phyloP scores from a whole-genome alignment of 2,329 filamentous ascomycete species.

The Colletotrichum agaves region DNA sequence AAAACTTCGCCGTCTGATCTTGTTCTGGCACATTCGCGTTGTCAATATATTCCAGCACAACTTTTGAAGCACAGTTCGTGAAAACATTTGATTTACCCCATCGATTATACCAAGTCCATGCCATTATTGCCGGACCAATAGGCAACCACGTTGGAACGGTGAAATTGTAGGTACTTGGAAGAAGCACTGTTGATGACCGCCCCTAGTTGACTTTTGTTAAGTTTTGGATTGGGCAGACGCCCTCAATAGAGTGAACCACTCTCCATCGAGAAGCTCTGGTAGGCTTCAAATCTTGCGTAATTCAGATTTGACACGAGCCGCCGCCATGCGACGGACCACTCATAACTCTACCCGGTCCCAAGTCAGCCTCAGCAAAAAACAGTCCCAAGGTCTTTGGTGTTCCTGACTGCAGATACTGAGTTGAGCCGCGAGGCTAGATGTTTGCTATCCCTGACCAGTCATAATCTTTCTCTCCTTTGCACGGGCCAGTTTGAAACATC shows the following conservation, averaged over 20 bases:
- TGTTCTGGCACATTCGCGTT: conserved; percentile 1
- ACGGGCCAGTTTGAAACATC: conserved; percentile 13
- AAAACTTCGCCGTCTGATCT: not conserved
- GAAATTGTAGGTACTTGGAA: not conserved
- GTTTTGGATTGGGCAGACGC: conserved; percentile 6
- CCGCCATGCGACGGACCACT: not conserved
- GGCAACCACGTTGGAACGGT: not conserved
- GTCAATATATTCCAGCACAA: not conserved
- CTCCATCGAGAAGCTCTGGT: not conserved
- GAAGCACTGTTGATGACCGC: not conserved
- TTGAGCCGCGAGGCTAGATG: not conserved
- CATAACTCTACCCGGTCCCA: not conserved
- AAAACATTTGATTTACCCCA: conserved; percentile 14
- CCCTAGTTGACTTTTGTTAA: conserved; percentile 6
- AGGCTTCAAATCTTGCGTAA: conserved; percentile 6
- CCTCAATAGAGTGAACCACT: conserved; percentile 9
- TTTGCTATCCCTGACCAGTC: conserved; percentile 4
- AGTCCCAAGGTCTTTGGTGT: rapidly evolving
- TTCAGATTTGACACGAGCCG: not conserved
- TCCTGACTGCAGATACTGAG: not conserved
- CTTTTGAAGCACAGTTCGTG: conserved; percentile 6
- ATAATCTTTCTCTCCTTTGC: not conserved
- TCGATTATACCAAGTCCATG: conserved; percentile 13
- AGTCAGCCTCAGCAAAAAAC: not conserved
- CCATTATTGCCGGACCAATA: conserved; percentile 14